These are phyloP conservation scores for Rhododendron henanense DNA, from an alignment of 148 eudicot species.

Conservation along the genomic window DNA sequence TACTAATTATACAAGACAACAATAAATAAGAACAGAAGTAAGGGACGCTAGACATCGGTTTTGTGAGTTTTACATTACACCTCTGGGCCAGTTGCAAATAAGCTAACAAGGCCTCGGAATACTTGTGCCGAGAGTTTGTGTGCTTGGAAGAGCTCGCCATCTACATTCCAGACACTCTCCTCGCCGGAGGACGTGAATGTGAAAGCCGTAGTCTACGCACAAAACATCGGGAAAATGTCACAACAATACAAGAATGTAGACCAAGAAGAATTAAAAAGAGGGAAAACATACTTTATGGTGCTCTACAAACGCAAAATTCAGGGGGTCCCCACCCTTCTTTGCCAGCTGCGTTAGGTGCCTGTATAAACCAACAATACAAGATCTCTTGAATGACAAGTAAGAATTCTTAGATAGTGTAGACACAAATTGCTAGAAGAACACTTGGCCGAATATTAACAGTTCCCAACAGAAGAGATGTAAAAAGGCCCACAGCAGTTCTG, in stretches of 20 bases:
- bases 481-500: neutral
- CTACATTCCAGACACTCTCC: conserved; percentile 89
- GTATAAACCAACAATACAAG: conserved; percentile 14
- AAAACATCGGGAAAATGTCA: neutral
- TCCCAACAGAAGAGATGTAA: neutral
- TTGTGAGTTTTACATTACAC: conserved; percentile 21
- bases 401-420: neutral
- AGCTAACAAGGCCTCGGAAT: conserved; percentile 78
- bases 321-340: conserved; percentile 73
- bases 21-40: neutral
- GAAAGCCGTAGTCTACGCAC: conserved; percentile 68
- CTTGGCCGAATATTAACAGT: neutral
- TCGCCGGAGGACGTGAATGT: conserved; percentile 76
- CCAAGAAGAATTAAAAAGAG: neutral
- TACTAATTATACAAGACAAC: neutral
- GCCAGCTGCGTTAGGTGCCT: conserved; percentile 92
- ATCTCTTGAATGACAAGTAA: neutral
- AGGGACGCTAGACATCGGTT: neutral
- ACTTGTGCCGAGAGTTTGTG: conserved; percentile 95
- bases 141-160: conserved; percentile 82
- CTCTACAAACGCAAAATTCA: conserved; percentile 80
- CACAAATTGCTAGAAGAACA: neutral
- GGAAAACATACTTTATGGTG: conserved; percentile 66
- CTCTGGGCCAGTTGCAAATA: conserved; percentile 91
- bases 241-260: neutral